Percentiles rank a stretch among this genome's conserved stretches.
phyloP scores from a whole-genome alignment of 257 asterid species.

The Solanum dulcamara region DNA sequence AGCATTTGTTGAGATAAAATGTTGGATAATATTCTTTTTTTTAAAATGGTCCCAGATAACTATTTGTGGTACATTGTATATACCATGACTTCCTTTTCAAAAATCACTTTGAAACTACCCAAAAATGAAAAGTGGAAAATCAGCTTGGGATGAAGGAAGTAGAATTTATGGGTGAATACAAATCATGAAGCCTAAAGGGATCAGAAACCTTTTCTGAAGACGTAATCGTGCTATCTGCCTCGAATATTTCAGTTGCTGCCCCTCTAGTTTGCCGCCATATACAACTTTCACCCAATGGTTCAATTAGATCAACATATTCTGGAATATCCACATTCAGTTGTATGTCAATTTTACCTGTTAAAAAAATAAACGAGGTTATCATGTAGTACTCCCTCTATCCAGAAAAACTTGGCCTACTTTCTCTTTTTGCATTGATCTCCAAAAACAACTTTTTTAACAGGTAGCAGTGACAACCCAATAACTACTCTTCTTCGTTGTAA shows the following conservation, averaged over 20 bases:
- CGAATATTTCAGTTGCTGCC: constrained; percentile 63
- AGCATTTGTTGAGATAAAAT: not conserved
- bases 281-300: constrained; percentile 59
- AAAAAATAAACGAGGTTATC: not conserved
- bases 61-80: not conserved
- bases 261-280: constrained; percentile 90
- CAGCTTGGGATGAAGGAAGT: not conserved
- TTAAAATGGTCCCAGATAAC: not conserved
- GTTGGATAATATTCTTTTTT: not conserved
- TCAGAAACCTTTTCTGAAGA: constrained; percentile 46
- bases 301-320: constrained; percentile 49
- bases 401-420: not conserved
- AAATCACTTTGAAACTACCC: not conserved
- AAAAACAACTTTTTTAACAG: not conserved
- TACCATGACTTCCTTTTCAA: not conserved
- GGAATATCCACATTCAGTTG: constrained; percentile 50
- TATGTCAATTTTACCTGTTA: constrained; percentile 65
- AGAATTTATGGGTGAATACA: not conserved
- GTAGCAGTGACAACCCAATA: not conserved
- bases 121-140: not conserved
- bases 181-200: not conserved
- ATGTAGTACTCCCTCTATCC: not conserved
- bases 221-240: constrained; percentile 28
- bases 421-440: not conserved
- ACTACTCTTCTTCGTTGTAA: not conserved